Percentiles rank a stretch among this genome's conserved stretches.
Evolutionary conservation across 768 basidiomycete species (phyloP).

Genomic region (Thelephora aurantiotincta): DNA sequence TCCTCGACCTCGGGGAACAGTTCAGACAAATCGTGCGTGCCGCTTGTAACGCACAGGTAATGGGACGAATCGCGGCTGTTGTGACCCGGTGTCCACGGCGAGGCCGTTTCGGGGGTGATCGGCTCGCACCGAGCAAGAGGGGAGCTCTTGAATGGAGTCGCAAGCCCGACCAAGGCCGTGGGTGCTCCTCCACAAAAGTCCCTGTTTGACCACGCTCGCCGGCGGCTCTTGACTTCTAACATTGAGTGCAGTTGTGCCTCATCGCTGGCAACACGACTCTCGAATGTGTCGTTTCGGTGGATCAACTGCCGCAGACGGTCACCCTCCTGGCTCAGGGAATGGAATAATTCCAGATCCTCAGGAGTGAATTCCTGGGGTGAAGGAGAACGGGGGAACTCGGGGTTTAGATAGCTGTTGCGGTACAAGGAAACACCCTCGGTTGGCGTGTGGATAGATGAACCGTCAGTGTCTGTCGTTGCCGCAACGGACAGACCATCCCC

Average conservation of each 20-base stretch:
- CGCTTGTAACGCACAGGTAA: background rate
- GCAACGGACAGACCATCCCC: constrained; percentile 4
- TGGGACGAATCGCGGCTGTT: background rate
- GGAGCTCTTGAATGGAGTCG: constrained; percentile 35
- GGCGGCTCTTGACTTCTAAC: constrained; percentile 42
- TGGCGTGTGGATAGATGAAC: constrained; percentile 16
- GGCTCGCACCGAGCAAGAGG: constrained; percentile 24
- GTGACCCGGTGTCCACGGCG: background rate
- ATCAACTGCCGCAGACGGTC: constrained; percentile 19
- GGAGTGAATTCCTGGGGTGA: constrained; percentile 9
- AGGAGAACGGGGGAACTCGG: constrained; percentile 8
- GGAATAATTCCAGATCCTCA: constrained; percentile 15
- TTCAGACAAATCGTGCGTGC: background rate
- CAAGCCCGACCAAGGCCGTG: constrained; percentile 28
- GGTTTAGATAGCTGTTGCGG: constrained; percentile 4
- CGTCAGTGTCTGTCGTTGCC: constrained; percentile 12
- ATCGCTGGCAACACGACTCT: constrained; percentile 25
- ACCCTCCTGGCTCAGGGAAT: constrained; percentile 14
- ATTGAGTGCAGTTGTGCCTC: constrained; percentile 18
- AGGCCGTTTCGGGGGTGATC: constrained; percentile 5
- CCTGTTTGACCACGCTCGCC: constrained; percentile 55
- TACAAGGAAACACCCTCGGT: constrained; percentile 5
- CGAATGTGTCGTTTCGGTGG: constrained; percentile 24
- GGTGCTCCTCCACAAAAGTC: constrained; percentile 25
- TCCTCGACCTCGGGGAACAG: background rate